Evolutionary conservation across 495 filamentous ascomycete species (phyloP).

Genomic region (Platismatia glauca): DNA sequence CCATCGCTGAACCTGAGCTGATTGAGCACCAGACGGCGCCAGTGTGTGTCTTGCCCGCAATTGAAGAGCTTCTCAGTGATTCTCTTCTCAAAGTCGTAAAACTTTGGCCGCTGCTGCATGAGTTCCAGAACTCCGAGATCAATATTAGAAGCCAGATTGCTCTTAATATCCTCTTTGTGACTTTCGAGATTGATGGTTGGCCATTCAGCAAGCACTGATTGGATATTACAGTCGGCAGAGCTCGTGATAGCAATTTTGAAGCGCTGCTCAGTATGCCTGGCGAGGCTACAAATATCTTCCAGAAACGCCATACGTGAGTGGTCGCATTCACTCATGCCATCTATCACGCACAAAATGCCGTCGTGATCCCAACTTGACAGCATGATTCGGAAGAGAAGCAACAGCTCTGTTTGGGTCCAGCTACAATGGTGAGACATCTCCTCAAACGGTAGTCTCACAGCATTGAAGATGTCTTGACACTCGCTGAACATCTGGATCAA

Average conservation of each 20-base stretch:
- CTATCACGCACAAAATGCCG: background rate
- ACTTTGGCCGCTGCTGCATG: background rate
- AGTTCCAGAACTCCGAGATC: background rate
- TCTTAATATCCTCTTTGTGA: background rate
- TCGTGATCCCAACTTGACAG: background rate
- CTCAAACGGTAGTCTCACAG: background rate
- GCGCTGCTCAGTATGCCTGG: background rate
- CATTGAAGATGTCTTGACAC: background rate
- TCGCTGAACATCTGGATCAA: background rate
- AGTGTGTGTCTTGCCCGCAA: background rate
- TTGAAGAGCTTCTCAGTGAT: background rate
- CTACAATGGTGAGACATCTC: background rate
- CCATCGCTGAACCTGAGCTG: background rate
- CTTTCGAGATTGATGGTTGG: background rate
- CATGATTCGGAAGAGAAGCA: background rate
- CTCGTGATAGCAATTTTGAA: background rate
- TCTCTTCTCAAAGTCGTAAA: background rate
- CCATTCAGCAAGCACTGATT: background rate
- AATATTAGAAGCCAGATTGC: background rate
- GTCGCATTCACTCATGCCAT: background rate
- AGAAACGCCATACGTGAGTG: background rate
- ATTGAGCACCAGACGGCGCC: background rate
- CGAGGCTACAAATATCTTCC: background rate
- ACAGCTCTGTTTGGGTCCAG: background rate
- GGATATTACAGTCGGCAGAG: background rate